Base-by-base conservation (phyloP, 805 yeast genomes). In the Myxozyma sirexii region DNA sequence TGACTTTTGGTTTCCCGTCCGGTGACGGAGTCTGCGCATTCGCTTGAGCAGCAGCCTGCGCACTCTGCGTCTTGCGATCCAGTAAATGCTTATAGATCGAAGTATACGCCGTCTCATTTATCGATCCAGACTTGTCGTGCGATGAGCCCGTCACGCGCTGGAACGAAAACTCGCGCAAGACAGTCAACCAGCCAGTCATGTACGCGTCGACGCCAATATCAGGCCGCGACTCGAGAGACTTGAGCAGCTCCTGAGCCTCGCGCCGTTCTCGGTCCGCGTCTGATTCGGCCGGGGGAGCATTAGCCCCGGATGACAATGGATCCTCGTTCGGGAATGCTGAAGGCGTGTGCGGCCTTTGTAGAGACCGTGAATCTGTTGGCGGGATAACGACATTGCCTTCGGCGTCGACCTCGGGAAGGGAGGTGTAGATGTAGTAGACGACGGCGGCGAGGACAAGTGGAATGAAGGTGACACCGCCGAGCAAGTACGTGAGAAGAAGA, bases 381-480 rank as follows among this genome's bases (percentile, higher is more conserved):
- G 41, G 27, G 6, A 46, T 2, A 21, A 60, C 39, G n/a, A 56
- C 29, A 23, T 56, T 57, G 6, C 64, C 64, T 15, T 60, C n/a
- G 26, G 50, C 49, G 23, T 57, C 65, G 35, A 66, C 70, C 51
- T 64, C 68, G 49, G 75, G 84, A 24, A 75, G 63, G 26, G 68
- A 46, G 60, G 63, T 53, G 67, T 72, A 76, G 49, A 79, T 74
- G 38, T 77, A 65, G 64, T 72, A 81, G 19, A 81, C 60, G 35
- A 80, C 70, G 0, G 70, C 67, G 1, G 79, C 31, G 0, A 84
- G 38, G 1, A 82, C 58, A 38, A 86, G 60, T 0, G 96, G 97
- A 23, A 90, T 72, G 63, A 92, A 83, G 0, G 97, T 90, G 6
- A 90, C 51, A 0, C 97, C 97, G 5, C 97, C 97, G 2, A 88